Conservation (phyloP, 495 filamentous ascomycete species). For the Xanthoparmelia taractica region DNA sequence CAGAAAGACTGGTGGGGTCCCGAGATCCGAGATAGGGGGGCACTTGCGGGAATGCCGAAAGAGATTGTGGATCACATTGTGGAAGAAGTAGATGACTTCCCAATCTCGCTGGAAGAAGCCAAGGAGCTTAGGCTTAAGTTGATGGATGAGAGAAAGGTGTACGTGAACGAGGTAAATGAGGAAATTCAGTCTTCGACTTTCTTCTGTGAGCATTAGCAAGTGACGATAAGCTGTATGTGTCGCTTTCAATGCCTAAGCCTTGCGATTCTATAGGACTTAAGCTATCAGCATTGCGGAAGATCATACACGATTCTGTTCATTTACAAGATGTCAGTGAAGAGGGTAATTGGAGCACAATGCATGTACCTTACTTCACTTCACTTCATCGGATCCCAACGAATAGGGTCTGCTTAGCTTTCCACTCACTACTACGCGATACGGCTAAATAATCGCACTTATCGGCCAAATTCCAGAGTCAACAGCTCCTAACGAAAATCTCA, state of each 20-base stretch:
- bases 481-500: no score
- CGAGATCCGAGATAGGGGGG: conserved; percentile 21
- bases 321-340: no score
- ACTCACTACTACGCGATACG: no score
- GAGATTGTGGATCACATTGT: conserved; percentile 38
- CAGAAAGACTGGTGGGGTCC: conserved; percentile 35
- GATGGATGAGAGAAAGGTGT: conserved; percentile 40
- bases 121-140: conserved; percentile 38
- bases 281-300: not conserved
- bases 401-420: no score
- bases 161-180: conserved; percentile 18
- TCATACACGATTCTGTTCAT: no score
- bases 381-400: no score
- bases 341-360: no score
- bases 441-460: no score
- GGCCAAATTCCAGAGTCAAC: no score
- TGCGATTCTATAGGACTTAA: not conserved
- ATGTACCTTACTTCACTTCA: no score
- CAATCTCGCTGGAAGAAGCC: conserved; percentile 41
- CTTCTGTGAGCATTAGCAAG: conserved; percentile 13
- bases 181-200: not conserved
- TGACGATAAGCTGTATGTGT: not conserved
- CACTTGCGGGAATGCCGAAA: conserved; percentile 27
- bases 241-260: not conserved
- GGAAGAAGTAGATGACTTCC: conserved; percentile 25